Base-by-base conservation (phyloP, 2,329 filamentous ascomycete genomes). In the Chaetothyriales sp. region DNA sequence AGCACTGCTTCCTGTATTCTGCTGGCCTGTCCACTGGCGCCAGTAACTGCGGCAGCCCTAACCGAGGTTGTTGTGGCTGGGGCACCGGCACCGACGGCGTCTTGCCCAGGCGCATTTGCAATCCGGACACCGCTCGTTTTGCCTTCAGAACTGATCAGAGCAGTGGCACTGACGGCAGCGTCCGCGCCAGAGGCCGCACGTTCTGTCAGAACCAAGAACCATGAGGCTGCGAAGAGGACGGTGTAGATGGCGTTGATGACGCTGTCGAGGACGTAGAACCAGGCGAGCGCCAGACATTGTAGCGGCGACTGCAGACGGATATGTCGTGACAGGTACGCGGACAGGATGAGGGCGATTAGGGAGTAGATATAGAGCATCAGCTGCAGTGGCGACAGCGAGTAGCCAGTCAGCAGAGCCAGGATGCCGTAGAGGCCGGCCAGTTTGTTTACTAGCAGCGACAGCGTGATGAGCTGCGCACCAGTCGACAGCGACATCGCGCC, bases 281-380 rank as follows among this genome's bases (percentile, higher is more conserved):
- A 94, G 2, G 87, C 86, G 49, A 95, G 78, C 2, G 80, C 78
- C 22, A 95, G 74, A 60, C 81, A 85, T 62, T 93, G 81, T 51
- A 95, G 78, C 1, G 87, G 84, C 26, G 77, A 81, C 62, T 86
- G 83, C 60, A 79, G 77, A 57, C 85, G 82, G 64, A 95, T 86
- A 64, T 92, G 83, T 47, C 84, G 84, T 61, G 85, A 77, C 46
- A 94, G 80, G 61, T 80, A 77, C 48, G 78, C 73, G 58, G 86
- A 77, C 45, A 84, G 68, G 56, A 75, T 72, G 56, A 95, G 79
- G 25, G 84, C 77, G 55, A 78, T 60, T 54, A 92, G 75, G 22
- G 85, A 92, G 74, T 94, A 94, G 47, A 94, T 75, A 73, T 95
- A 95, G 75, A 93, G 92, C 52, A 84, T 85, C 51, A 95, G 76